phyloP scores from a whole-genome alignment of 306 rosid species.

The Benincasa hispida region DNA sequence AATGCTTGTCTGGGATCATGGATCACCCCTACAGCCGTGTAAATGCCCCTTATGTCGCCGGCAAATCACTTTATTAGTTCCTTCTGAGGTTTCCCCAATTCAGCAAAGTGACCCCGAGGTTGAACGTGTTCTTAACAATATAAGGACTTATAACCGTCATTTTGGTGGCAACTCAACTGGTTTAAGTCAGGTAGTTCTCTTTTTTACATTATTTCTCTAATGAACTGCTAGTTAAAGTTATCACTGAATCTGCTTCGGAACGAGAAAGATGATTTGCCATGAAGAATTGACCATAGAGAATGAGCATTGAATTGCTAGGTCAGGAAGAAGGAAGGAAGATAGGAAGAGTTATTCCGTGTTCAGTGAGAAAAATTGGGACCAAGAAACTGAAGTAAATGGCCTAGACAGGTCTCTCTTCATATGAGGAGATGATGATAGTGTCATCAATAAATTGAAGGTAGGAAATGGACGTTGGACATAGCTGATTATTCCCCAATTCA shows the following conservation, averaged over 20 bases:
- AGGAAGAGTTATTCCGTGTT: neutral
- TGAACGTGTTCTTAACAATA: constrained; percentile 20
- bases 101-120: constrained; percentile 32
- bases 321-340: neutral
- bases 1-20: constrained; percentile 60
- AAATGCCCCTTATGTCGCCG: constrained; percentile 89
- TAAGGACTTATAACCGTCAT: constrained; percentile 47
- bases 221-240: neutral
- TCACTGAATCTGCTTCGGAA: neutral
- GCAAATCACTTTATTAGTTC: constrained; percentile 55
- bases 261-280: neutral
- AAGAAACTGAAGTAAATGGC: neutral
- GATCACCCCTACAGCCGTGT: constrained; percentile 45
- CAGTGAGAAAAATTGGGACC: neutral
- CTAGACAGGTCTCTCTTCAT: too few relatives aligned
- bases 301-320: neutral
- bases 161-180: constrained; percentile 37
- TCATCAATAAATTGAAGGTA: too few relatives aligned
- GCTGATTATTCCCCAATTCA: too few relatives aligned
- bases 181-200: constrained; percentile 35
- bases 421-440: too few relatives aligned
- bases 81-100: constrained; percentile 24
- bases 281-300: neutral
- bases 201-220: neutral
- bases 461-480: too few relatives aligned